phyloP scores from a whole-genome alignment of 768 basidiomycete species.

The Leccinum fibrillosum region DNA sequence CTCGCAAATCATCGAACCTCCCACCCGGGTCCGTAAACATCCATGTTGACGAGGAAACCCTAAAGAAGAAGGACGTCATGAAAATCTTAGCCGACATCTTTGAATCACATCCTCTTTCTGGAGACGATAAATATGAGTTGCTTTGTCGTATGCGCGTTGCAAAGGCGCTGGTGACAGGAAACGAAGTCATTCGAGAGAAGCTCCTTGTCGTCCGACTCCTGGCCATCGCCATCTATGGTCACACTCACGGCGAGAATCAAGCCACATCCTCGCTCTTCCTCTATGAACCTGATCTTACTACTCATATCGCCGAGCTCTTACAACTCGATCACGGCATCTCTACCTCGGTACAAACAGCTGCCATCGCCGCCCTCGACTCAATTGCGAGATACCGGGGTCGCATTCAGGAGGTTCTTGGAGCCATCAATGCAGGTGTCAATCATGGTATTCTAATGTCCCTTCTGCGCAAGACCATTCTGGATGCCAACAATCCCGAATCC shows the following conservation, averaged over 20 bases:
- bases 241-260: conserved; percentile 77
- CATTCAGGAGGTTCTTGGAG: conserved; percentile 81
- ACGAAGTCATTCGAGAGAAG: conserved; percentile 67
- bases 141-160: conserved; percentile 83
- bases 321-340: conserved; percentile 75
- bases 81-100: conserved; percentile 72
- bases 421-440: conserved; percentile 93
- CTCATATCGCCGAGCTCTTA: conserved; percentile 84
- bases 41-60: conserved; percentile 58
- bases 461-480: conserved; percentile 74
- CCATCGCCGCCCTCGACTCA: conserved; percentile 88
- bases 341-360: conserved; percentile 73
- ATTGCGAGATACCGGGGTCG: conserved; percentile 81
- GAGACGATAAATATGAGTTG: conserved; percentile 83
- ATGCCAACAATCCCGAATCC: conserved; percentile 65
- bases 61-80: conserved; percentile 65
- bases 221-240: conserved; percentile 88
- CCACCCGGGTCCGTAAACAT: conserved; percentile 53
- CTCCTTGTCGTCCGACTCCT: conserved; percentile 78
- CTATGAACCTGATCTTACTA: conserved; percentile 90
- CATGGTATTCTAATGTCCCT: conserved; percentile 93
- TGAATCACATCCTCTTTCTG: conserved; percentile 65
- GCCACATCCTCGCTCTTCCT: conserved; percentile 83
- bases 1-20: conserved; percentile 42
- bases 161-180: conserved; percentile 58